A percentile compares a stretch with the other conserved stretches of the same genome.
Evolutionary conservation across 2,329 filamentous ascomycete species (phyloP).

Genomic region (Albophoma yamanashiensis): DNA sequence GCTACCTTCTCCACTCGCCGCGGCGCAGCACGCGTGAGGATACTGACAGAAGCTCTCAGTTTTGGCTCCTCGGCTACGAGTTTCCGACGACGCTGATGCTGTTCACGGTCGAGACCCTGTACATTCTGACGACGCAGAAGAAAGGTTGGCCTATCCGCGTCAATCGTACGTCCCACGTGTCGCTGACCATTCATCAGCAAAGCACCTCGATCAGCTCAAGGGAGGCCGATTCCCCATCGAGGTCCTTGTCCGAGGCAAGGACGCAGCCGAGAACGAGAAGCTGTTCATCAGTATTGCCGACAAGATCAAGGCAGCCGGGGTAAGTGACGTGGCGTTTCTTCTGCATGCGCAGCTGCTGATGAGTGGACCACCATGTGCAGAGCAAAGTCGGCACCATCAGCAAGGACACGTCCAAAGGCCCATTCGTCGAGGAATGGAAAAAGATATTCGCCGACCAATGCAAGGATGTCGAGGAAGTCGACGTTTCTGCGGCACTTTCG

Average conservation of each 20-base stretch:
- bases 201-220: slow-evolving; percentile 85
- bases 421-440: slow-evolving; percentile 96
- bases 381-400: slow-evolving; percentile 83
- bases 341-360: slow-evolving; percentile 4
- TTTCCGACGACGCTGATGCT: slow-evolving; percentile 94
- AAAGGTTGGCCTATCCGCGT: slow-evolving; percentile 55
- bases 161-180: background rate
- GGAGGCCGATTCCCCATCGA: slow-evolving; percentile 88
- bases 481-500: slow-evolving; percentile 74
- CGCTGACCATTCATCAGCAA: slow-evolving; percentile 48
- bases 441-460: slow-evolving; percentile 65
- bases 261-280: slow-evolving; percentile 83
- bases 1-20: background rate
- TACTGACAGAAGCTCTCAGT: slow-evolving; percentile 39
- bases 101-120: slow-evolving; percentile 77
- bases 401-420: slow-evolving; percentile 76
- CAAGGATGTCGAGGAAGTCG: slow-evolving; percentile 81
- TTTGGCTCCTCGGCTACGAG: slow-evolving; percentile 97
- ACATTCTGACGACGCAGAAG: slow-evolving; percentile 91
- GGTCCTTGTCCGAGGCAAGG: slow-evolving; percentile 84
- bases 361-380: slow-evolving; percentile 26
- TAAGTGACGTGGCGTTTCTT: slow-evolving; percentile 34
- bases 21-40: background rate
- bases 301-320: slow-evolving; percentile 76
- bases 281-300: slow-evolving; percentile 77